Evolutionary conservation across 805 yeast genomes (phyloP).

Genomic region (Monosporozyma siamensis): DNA sequence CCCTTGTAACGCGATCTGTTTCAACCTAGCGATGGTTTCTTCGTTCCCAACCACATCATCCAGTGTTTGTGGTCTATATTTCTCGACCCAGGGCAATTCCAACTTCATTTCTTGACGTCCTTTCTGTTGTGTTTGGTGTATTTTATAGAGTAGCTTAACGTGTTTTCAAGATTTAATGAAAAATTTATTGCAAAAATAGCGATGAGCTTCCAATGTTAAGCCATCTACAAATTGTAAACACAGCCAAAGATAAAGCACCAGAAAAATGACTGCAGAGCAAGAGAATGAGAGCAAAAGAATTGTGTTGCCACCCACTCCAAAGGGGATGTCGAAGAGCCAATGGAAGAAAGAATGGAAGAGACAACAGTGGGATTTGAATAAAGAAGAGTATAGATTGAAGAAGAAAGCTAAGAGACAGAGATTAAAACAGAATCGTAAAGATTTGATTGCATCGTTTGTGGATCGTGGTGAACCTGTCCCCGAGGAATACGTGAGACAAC

Average conservation of each 20-base stretch:
- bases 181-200: too few relatives aligned
- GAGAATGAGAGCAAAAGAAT: slow-evolving; percentile 1
- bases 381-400: slow-evolving; percentile 47
- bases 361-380: slow-evolving; percentile 51
- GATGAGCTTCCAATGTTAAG: too few relatives aligned
- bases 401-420: slow-evolving; percentile 48
- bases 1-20: slow-evolving; percentile 82
- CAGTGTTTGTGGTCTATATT: slow-evolving; percentile 73
- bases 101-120: slow-evolving; percentile 16
- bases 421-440: slow-evolving; percentile 34
- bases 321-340: slow-evolving; percentile 78
- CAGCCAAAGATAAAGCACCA: too few relatives aligned
- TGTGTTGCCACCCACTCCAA: slow-evolving; percentile 44
- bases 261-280: background rate
- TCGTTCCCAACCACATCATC: slow-evolving; percentile 88
- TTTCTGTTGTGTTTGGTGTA: background rate
- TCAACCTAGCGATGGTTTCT: slow-evolving; percentile 77
- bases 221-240: too few relatives aligned
- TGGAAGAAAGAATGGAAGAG: slow-evolving; percentile 66
- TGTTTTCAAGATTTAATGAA: too few relatives aligned
- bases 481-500: slow-evolving; percentile 32
- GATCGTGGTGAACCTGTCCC: slow-evolving; percentile 35
- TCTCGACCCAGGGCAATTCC: slow-evolving; percentile 70
- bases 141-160: too few relatives aligned
- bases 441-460: slow-evolving; percentile 28